These are phyloP conservation scores for Simmondsia chinensis DNA, from an alignment of 148 eudicot species.

Conservation along the genomic window DNA sequence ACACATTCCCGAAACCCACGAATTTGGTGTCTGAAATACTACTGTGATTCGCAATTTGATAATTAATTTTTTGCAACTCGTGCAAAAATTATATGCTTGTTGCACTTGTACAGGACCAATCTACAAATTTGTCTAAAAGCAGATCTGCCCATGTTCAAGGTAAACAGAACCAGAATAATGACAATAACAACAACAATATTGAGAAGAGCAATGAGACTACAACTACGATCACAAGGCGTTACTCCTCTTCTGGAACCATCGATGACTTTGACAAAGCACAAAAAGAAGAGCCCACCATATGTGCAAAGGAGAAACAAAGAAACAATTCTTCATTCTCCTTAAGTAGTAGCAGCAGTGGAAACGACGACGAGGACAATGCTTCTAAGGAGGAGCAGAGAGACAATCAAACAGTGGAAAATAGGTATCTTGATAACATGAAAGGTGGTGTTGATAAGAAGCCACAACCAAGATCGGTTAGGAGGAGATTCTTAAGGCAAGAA, in stretches of 20 bases:
- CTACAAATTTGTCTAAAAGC: constrained; percentile 9
- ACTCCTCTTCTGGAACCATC: constrained; percentile 5
- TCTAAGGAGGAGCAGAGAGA: background rate
- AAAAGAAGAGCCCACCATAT: background rate
- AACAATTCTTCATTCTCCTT: background rate
- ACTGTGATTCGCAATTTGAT: too few relatives aligned
- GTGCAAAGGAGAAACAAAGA: too few relatives aligned
- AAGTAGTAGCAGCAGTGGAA: background rate
- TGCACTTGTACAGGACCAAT: constrained; percentile 13
- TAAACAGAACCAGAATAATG: constrained; percentile 6
- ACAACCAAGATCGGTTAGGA: constrained; percentile 62
- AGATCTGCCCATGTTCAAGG: constrained; percentile 4
- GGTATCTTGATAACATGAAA: background rate
- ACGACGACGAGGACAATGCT: background rate
- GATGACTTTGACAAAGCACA: background rate
- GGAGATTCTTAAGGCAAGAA: constrained; percentile 22
- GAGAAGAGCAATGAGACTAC: constrained; percentile 7
- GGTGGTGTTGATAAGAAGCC: constrained; percentile 17
- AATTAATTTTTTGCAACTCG: background rate
- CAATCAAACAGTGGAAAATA: background rate
- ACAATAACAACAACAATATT: background rate
- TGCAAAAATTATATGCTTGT: too few relatives aligned
- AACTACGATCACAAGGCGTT: constrained; percentile 9
- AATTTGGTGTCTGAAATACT: too few relatives aligned
- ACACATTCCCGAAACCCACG: too few relatives aligned